Base-by-base conservation (phyloP, 1,284 basidiomycete genomes). In the Moesziomyces antarcticus region DNA sequence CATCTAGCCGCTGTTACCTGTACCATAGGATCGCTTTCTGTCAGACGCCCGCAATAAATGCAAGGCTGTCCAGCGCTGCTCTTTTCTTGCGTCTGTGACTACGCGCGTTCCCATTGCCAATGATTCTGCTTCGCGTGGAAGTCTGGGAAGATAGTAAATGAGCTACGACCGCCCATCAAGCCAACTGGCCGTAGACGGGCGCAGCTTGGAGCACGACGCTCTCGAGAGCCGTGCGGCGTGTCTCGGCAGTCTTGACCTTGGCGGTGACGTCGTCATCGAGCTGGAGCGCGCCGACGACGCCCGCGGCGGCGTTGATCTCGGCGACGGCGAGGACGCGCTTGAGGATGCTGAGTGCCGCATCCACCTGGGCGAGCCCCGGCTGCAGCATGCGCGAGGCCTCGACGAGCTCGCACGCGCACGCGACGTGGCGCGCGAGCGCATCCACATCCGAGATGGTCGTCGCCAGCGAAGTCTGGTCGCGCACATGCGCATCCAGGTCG, bases 401-500 rank as follows among this genome's bases (percentile, higher is more conserved):
- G 3, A 61, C 35, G 9, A 75, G 41, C 37, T 71, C 67, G 30
- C 56, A 51, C 0, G 64, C 54, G 40, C 60, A 59, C 5, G 58
- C 35, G 20, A 44, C 44, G 33, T 75, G 67, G 1, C 73, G 55
- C 3, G 46, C 60, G 33, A 71, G 56, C 11, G 63, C 48, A 27
- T 75, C 73, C 4, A 75, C 42, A 21, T 75, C 73, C 0, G 62
- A 46, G 0, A 56, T 46, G 16, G n/a, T 63, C 13, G 60, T 64
- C 30, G 47, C 55, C 25, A 61, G 30, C 2, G 42, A 27, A 3
- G 63, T 71, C 3, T 49, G 45, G 10, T 57, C 60, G n/a, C 51
- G 18, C 1, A 71, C 63, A 37, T 69, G 65, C 2, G 63, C 64
- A 30, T 75, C 68, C 22, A 75, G 35, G 30, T 75, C 73, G 16